Base-by-base conservation (phyloP, 169 alveolate species). In the Sarcocystis neurona region DNA sequence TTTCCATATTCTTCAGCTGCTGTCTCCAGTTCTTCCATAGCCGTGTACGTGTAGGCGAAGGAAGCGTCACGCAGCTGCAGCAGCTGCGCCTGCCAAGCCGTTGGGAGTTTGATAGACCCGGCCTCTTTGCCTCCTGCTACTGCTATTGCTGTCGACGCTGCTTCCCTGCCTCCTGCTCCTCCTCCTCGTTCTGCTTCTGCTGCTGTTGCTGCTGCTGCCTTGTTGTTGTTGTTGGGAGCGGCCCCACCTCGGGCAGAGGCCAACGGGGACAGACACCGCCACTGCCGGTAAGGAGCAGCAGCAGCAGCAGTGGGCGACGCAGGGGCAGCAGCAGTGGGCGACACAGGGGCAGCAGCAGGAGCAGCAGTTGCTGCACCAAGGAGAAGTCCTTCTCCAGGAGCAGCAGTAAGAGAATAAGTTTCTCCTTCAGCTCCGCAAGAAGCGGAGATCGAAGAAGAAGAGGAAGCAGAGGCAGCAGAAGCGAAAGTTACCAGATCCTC, bases 361-460 rank as follows among this genome's bases (percentile, higher is more conserved):
- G 43, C 43, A 68, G 47, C 15, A 68, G 50, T 15, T 30, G 79
- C 48, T 20, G 34, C 15, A 68, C 10, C 43, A 32, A 72, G 82
- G 56, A 23, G 82, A 72, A 72, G 82, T 47, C 2, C 66, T 53
- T 53, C 82, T 37, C 41, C 53, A 72, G 56, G n/a, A n/a, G n/a
- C n/a, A n/a, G n/a, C n/a, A n/a, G n/a, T n/a, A n/a, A n/a, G n/a
- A n/a, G 48, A 18, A 39, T 0, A 39, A 2, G 41, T n/a, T n/a
- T n/a, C n/a, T n/a, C n/a, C n/a, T n/a, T n/a, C n/a, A n/a, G n/a
- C n/a, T n/a, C n/a, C 39, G 32, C 15, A 72, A 2, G 32, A 18
- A 18, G 15, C 30, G 37, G 30, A 27, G 39, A 66, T 15, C 15
- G 10, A 30, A 12, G 79, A 70, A 34, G 46, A 34, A 70, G 8